phyloP scores from a whole-genome alignment of 1,139 yeast species.

The Scheffersomyces cryptocercus region DNA sequence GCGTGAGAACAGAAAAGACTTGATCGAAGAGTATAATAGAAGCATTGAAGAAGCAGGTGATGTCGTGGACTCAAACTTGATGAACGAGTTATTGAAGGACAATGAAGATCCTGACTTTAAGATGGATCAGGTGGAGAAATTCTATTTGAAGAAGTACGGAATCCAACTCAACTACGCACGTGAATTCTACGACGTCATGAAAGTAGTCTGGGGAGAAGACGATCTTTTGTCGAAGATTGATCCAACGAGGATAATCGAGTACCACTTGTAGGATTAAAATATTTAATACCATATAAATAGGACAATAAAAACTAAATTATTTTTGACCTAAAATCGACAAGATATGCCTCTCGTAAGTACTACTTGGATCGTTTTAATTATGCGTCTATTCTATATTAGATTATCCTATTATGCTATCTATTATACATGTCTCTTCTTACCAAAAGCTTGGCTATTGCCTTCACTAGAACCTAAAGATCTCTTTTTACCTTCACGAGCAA shows the following conservation, averaged over 20 bases:
- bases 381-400: background rate
- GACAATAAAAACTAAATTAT: background rate
- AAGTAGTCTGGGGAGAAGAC: constrained; percentile 63
- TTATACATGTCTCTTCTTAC: constrained; percentile 27
- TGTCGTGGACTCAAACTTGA: constrained; percentile 10
- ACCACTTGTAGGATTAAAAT: constrained; percentile 27
- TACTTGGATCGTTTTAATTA: background rate
- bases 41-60: constrained; percentile 34
- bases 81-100: constrained; percentile 41
- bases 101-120: constrained; percentile 31
- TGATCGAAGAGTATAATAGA: constrained; percentile 57
- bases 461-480: constrained; percentile 50
- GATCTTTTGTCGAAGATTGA: constrained; percentile 31
- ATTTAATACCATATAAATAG: background rate
- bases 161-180: constrained; percentile 64
- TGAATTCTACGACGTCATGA: constrained; percentile 77
- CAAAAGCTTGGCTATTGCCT: constrained; percentile 36
- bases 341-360: too few species aligned
- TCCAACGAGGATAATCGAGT: constrained; percentile 35
- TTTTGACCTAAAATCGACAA: too few species aligned
- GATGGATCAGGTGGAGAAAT: constrained; percentile 47
- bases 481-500: constrained; percentile 72
- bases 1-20: constrained; percentile 65
- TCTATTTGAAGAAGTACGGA: constrained; percentile 51
- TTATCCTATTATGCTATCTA: constrained; percentile 1